A percentile compares a stretch with the other conserved stretches of the same genome.
phyloP scores from a whole-genome alignment of 1,139 yeast genomes.

The Debaryomyces udenii region DNA sequence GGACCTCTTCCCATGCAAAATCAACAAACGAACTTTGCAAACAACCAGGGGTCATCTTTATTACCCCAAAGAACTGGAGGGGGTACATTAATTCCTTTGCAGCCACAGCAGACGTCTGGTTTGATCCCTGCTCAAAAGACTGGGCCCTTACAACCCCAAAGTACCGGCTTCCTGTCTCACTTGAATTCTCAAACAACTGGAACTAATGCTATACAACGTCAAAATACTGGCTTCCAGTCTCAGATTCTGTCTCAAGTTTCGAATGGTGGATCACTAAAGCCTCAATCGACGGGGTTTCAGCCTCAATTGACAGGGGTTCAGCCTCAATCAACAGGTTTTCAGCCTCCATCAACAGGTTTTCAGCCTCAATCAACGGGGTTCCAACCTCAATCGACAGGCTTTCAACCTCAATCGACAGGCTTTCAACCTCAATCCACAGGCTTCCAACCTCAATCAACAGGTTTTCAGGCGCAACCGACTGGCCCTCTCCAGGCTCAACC shows the following conservation, averaged over 20 bases:
- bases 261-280: conserved; percentile 2
- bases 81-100: conserved; percentile 47
- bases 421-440: conserved; percentile 40
- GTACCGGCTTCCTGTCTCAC: conserved; percentile 21
- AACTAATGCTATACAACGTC: conserved; percentile 33
- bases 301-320: conserved; percentile 43
- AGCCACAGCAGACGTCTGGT: conserved; percentile 53
- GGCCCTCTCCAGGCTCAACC: conserved; percentile 53
- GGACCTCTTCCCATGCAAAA: conserved; percentile 26
- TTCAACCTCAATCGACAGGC: conserved; percentile 41
- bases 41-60: conserved; percentile 21
- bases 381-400: conserved; percentile 36
- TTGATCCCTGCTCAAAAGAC: conserved; percentile 49
- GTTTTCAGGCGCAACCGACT: conserved; percentile 46
- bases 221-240: conserved; percentile 34
- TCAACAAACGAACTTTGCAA: conserved; percentile 23
- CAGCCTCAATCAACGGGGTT: conserved; percentile 32
- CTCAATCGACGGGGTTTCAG: conserved; percentile 18
- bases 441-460: conserved; percentile 37
- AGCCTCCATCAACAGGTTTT: conserved; percentile 33
- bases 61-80: conserved; percentile 48
- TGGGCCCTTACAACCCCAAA: conserved; percentile 15
- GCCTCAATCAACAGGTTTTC: conserved; percentile 35
- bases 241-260: neutral
- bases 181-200: conserved; percentile 16